Evolutionary conservation across 1,284 basidiomycete genomes (phyloP), one percentile per base, ranked within the genome.

Genomic region (Peniophora sp.): DNA sequence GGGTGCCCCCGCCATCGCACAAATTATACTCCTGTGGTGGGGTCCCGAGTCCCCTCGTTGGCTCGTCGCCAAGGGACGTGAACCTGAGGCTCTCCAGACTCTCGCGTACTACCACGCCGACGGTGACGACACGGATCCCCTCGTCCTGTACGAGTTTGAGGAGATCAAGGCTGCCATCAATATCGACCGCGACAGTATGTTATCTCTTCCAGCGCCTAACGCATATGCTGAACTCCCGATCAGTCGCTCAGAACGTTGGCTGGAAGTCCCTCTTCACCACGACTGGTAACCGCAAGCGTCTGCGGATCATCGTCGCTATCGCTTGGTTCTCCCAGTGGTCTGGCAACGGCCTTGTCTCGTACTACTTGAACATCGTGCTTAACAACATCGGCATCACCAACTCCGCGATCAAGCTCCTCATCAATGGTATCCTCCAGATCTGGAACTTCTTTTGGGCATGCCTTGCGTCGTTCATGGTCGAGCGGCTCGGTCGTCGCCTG

Each of bases 251-350:
- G 50, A 79, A 78, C 52, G 65, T 82, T 24, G 81, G 81, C 48
- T 87, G 80, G 79, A 75, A 71, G 58, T 70, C 79, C 1, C 74
- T 87, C 54, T 60, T 84, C 59, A 58, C 66, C 23, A 83, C 75
- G 35, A 64, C 71, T 12, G 86, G 85, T 46, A 89, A 89, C 70
- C 70, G 79, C 50, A 80, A 72, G 63, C 83, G 86, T 48, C 71
- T 87, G 67, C 67, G 74, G 44, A 84, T 88, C 61, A 83, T 88
- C 64, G 61, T 84, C 54, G 81, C 81, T 36, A 68, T 85, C 49
- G 81, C 81, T 34, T 83, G 82, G 73, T 85, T 85, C 71, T 83
- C 83, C 5, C 80, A 83, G 57, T 88, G 83, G 85, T 85, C 81
- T 3, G 84, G 82, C 22, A 86, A 86, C 55, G 86, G 85, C 58